Base-by-base conservation (phyloP, 306 rosid species). In the Fagus sylvatica region DNA sequence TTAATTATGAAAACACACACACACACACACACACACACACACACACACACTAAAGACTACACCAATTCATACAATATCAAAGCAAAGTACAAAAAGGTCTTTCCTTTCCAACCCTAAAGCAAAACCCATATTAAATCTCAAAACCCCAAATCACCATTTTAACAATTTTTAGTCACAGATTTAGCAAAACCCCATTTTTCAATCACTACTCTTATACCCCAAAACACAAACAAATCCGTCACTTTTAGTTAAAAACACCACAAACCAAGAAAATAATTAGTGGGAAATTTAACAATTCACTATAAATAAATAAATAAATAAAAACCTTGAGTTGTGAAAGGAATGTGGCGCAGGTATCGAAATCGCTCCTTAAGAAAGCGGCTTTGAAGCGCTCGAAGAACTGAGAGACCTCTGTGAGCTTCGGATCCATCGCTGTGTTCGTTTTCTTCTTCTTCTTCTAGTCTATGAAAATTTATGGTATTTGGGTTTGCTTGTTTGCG, bases 251-350 rank as follows among this genome's bases (percentile, higher is more conserved):
- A 48, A n/a, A 6, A 43, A 69, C 3, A 33, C 53, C 49, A 13
- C 22, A 32, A 32, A 40, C 61, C 57, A 9, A 69, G 10, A 60
- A 3, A 69, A 4, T 28, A 48, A n/a, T 32, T 17, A 10, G 64
- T 28, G 30, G 49, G 37, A 4, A 56, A 60, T 53, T 70, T 10
- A 46, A 4, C 40, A 10, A 43, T 46, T 22, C 4, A 5, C 1
- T 15, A 53, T 22, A 46, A 46, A 46, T 7, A 46, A 46, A 46
- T 3, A 46, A 46, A 46, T 7, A 46, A 46, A 46, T 3, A 22
- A 46, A 46, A 77, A 95, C 98, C 97, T 94, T 94, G 19, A 94
- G 93, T 79, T 92, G 90, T 7, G 93, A 89, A 39, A 94, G 95
- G 39, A 89, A 85, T 46, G 74, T 73, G 67, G 71, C 33, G 60